Base-by-base conservation (phyloP, 495 filamentous ascomycete genomes). In the Neurospora tetrasperma region DNA sequence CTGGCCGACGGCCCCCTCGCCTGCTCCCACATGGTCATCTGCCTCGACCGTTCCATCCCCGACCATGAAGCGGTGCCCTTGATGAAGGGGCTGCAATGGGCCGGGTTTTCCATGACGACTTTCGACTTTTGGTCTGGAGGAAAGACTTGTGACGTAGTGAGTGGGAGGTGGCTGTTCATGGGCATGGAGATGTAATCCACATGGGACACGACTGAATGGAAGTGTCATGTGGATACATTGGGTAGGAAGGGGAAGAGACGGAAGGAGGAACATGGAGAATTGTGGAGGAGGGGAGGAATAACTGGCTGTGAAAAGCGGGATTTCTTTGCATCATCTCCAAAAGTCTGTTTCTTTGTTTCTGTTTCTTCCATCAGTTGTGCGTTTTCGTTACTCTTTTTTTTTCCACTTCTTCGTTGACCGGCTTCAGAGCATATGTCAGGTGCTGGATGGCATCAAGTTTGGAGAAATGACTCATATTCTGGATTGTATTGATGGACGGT, bases 51-150 rank as follows among this genome's bases (percentile, higher is more conserved):
- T 69, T 84, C 82, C 27, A 86, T 87, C 70, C 83, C 87, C 46
- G 84, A 86, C 35, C 82, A 89, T 69, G 84, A 90, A 59, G 83
- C 87, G 70, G 85, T 89, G 74, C 85, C 89, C 70, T 84, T 96
- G 71, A 88, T 90, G 73, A 90, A 89, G 76, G 93, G 93, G 72
- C 87, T 98, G 43, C 91, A 94, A 76, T 98, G 94, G 94, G 94
- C 94, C 75, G 94, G 94, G 41, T 98, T 97, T 76, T 91, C 90
- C 77, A 85, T 93, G 70, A 89, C 90, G 69, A 94, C 92, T 18
- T 84, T 98, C 14, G 88, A 91, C 72, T 85, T 88, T 66, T 97
- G 93, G 92, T 85, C 87, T 3, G 74, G 84, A 68, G 81, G 83
- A 35, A 72, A 82, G 71, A 38, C 27, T 35, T 66, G 54, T 38